These are phyloP conservation scores for Aspergillus sparsus DNA, from an alignment of 495 filamentous ascomycete species.

Conservation along the genomic window DNA sequence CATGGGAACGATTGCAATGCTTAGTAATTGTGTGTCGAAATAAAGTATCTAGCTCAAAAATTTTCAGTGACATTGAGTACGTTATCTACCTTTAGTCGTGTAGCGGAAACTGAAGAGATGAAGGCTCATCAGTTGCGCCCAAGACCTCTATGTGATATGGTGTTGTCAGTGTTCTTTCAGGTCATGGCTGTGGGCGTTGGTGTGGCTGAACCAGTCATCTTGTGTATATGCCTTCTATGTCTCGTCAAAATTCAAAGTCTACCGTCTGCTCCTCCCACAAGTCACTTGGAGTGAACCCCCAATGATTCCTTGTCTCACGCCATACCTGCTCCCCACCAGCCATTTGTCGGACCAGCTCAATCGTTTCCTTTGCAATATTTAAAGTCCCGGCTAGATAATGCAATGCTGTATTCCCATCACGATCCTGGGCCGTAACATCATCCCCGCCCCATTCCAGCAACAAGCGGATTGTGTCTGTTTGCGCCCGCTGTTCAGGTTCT, in stretches of 20 bases:
- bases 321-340: constrained; percentile 17
- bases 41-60: no score
- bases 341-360: constrained; percentile 14
- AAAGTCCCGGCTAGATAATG: constrained; percentile 21
- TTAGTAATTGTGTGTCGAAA: no score
- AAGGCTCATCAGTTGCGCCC: no score
- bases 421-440: constrained; percentile 9
- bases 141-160: no score
- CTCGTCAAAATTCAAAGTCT: constrained; percentile 2
- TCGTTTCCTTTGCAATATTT: constrained; percentile 9
- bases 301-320: constrained; percentile 5
- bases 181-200: no score
- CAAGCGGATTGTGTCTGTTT: constrained; percentile 12
- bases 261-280: constrained; percentile 8
- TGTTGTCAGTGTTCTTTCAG: no score
- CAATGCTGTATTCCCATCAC: constrained; percentile 21
- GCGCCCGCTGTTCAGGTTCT: constrained; percentile 11
- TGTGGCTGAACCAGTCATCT: no score
- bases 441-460: constrained; percentile 14
- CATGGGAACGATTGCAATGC: no score
- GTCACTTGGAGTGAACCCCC: constrained; percentile 21
- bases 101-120: no score
- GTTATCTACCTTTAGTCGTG: no score
- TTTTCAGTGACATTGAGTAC: no score
- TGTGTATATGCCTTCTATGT: no score